Evolutionary conservation across 208 protist genomes (phyloP), one percentile per base, ranked within the genome.

Genomic region (Leishmania tarentolae): DNA sequence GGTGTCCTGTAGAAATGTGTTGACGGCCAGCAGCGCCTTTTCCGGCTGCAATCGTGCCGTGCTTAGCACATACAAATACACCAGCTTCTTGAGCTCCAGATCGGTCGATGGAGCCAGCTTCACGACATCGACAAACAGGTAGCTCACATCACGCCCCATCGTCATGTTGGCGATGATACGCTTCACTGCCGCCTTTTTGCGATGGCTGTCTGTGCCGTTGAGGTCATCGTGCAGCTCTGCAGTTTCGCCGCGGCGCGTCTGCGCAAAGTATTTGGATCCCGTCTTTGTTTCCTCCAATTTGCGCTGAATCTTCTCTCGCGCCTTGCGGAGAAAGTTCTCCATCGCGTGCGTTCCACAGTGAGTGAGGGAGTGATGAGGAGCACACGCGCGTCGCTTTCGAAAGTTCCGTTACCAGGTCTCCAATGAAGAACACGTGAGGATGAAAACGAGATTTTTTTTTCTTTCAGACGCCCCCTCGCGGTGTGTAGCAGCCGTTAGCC

Each of bases 61-160:
- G 90, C 99, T 99, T 79, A 99, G 99, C 15, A 99, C 89, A 83
- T 99, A 99, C n/a, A 99, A 92, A 85, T 99, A 99, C 0, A 99
- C 98, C 0, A 99, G 95, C 90, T 99, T 99, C 92, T 99, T 99
- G 3, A 99, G 85, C 86, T 99, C 99, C 9, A 99, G 84, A 87
- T 99, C 99, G 40, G 91, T 89, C 4, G 99, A 99, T 78, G 99
- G 97, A 72, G 99, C 99, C 72, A 98, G 98, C 83, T 99, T 99
- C 28, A 99, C 89, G 0, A 99, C 98, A 77, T 99, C 97, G 17
- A 98, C 88, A 76, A 99, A 99, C 46, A 98, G 92, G 72, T 90
- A 88, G 80, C 90, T 93, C 57, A 99, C 99, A 85, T 99, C 99
- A 40, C 99, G 99, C 40, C 99, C 99, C 57, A 99, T 94, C 28